A percentile compares a stretch with the other conserved stretches of the same genome.
phyloP scores from a whole-genome alignment of 2,329 filamentous ascomycete species.

The Nectriaceae sp. region DNA sequence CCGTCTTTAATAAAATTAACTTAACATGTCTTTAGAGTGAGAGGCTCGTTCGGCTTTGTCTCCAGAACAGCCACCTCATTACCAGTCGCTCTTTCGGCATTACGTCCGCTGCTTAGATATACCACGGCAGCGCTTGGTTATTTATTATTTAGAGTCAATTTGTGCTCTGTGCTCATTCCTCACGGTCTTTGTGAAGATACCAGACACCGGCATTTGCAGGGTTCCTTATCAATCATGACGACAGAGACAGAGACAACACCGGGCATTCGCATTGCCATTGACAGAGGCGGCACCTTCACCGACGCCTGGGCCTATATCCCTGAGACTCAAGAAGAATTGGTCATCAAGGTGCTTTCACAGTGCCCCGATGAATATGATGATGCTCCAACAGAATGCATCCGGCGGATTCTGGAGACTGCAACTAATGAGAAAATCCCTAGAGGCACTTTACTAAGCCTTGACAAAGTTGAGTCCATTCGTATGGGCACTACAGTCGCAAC shows the following conservation, averaged over 20 bases:
- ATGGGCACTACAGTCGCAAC: constrained; percentile 84
- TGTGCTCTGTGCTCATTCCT: too few species aligned
- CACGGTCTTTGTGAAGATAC: too few species aligned
- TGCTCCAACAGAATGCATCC: constrained; percentile 73
- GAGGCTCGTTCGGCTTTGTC: too few species aligned
- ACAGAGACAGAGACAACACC: constrained; percentile 9
- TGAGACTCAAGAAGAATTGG: constrained; percentile 20
- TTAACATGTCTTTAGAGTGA: too few species aligned
- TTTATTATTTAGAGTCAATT: too few species aligned
- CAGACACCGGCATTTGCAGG: too few species aligned
- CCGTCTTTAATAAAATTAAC: too few species aligned
- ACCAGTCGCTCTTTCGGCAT: too few species aligned
- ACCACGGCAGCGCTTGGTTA: too few species aligned
- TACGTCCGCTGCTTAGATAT: too few species aligned
- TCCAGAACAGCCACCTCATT: too few species aligned
- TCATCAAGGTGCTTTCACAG: constrained; percentile 41
- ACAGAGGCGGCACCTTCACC: constrained; percentile 31
- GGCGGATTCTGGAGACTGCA: constrained; percentile 44
- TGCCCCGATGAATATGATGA: constrained; percentile 73
- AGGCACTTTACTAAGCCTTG: constrained; percentile 36
- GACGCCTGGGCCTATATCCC: constrained; percentile 27
- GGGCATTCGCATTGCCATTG: constrained; percentile 31
- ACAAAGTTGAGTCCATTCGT: constrained; percentile 63
- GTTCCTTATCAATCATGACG: too few species aligned
- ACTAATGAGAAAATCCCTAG: constrained; percentile 34